These are phyloP conservation scores for Daldinia decipiens DNA, from an alignment of 495 filamentous ascomycete genomes.

Conservation along the genomic window DNA sequence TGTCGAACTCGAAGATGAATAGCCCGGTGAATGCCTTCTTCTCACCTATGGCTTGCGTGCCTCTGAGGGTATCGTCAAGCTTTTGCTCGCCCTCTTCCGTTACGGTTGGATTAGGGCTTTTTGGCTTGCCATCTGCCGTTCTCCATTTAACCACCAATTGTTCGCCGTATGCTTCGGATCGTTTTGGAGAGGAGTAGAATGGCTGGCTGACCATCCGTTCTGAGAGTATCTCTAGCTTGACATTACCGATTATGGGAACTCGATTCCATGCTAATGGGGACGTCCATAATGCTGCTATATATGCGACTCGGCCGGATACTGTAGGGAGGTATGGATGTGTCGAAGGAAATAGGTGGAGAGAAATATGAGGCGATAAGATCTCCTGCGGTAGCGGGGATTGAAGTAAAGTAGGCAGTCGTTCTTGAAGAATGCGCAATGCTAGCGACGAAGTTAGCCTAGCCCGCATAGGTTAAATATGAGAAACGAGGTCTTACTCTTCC, in stretches of 20 bases:
- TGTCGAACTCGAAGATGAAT: constrained; percentile 96
- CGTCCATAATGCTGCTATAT: constrained; percentile 94
- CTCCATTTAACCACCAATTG: constrained; percentile 90
- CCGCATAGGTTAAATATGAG: background rate
- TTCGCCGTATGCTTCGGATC: constrained; percentile 66
- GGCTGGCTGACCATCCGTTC: constrained; percentile 80
- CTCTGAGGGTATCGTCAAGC: constrained; percentile 38
- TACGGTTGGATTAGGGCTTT: constrained; percentile 35
- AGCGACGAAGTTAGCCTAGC: constrained; percentile 19
- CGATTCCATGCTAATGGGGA: constrained; percentile 95
- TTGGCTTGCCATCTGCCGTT: constrained; percentile 56
- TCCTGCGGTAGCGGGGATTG: constrained; percentile 83
- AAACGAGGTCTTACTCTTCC: constrained; percentile 73
- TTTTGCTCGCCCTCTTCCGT: constrained; percentile 45
- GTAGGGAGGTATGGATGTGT: constrained; percentile 95
- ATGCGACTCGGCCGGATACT: constrained; percentile 88
- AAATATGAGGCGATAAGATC: constrained; percentile 88
- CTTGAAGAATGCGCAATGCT: constrained; percentile 89
- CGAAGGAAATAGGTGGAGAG: constrained; percentile 94
- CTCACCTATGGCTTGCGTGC: constrained; percentile 44
- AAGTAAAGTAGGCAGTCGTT: constrained; percentile 85
- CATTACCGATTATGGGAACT: constrained; percentile 87
- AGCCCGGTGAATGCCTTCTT: constrained; percentile 78
- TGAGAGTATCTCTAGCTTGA: constrained; percentile 83
- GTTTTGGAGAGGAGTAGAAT: constrained; percentile 43